Evolutionary conservation across 2,329 filamentous ascomycete genomes (phyloP).

Genomic region (Biscogniauxia marginata): DNA sequence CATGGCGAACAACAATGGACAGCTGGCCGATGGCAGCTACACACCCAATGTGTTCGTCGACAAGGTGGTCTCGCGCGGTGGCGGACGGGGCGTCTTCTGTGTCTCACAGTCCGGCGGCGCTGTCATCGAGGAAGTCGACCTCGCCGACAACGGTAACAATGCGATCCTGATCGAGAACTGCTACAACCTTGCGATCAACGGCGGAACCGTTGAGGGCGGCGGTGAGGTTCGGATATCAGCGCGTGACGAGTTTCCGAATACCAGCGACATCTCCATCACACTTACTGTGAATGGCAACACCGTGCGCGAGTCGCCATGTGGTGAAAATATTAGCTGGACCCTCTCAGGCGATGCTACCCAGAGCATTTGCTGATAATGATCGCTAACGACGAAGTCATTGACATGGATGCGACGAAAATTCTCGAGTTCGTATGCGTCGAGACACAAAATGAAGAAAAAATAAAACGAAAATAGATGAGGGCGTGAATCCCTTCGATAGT

Average conservation of each 20-base stretch:
- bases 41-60: constrained; percentile 52
- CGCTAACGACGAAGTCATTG: neutral
- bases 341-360: constrained; percentile 45
- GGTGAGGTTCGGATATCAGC: constrained; percentile 55
- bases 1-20: constrained; percentile 56
- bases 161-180: constrained; percentile 60
- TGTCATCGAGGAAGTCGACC: constrained; percentile 47
- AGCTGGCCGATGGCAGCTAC: constrained; percentile 47
- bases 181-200: constrained; percentile 51
- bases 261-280: constrained; percentile 48
- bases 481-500: too few relatives aligned
- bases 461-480: too few relatives aligned
- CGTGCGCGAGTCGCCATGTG: constrained; percentile 54
- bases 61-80: constrained; percentile 53
- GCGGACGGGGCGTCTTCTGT: constrained; percentile 57
- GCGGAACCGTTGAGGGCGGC: constrained; percentile 52
- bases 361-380: constrained; percentile 38
- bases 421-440: too few relatives aligned
- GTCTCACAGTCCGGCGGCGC: constrained; percentile 55
- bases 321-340: constrained; percentile 49
- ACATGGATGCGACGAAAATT: neutral
- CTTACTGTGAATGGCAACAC: constrained; percentile 48
- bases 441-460: too few relatives aligned
- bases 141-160: constrained; percentile 54
- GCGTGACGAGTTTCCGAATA: constrained; percentile 54